phyloP scores from a whole-genome alignment of 352 stramenopile species.

The Phytophthora rubi region DNA sequence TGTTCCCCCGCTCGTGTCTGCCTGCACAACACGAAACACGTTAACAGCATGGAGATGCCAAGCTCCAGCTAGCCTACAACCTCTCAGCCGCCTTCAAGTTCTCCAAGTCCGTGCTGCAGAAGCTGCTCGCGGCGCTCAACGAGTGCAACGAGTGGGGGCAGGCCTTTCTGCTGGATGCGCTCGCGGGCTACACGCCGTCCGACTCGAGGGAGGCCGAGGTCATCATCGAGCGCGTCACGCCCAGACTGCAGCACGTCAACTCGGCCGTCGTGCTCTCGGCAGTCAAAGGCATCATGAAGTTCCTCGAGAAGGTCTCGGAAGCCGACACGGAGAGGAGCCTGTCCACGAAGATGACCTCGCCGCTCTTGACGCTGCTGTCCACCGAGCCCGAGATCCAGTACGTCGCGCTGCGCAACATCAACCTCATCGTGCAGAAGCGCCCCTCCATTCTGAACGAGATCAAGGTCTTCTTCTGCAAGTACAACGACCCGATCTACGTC shows the following conservation, averaged over 20 bases:
- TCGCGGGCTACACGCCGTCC: too few species aligned
- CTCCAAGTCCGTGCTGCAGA: slow-evolving; percentile 97
- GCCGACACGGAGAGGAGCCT: slow-evolving; percentile 91
- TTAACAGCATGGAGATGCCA: background rate
- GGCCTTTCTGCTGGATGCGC: too few species aligned
- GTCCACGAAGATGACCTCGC: slow-evolving; percentile 96
- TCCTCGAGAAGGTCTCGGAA: slow-evolving; percentile 96
- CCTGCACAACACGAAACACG: background rate
- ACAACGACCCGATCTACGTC: slow-evolving; percentile 83
- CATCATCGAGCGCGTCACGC: slow-evolving; percentile 99
- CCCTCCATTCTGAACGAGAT: slow-evolving; percentile 96
- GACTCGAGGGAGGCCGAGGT: slow-evolving; percentile 27
- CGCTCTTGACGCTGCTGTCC: slow-evolving; percentile 98
- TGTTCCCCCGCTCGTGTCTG: background rate
- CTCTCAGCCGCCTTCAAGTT: slow-evolving; percentile 88
- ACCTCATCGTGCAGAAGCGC: slow-evolving; percentile 99
- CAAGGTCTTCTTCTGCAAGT: slow-evolving; percentile 88
- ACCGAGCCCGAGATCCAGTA: slow-evolving; percentile 99
- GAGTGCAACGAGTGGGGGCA: too few species aligned
- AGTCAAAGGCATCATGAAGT: slow-evolving; percentile 97
- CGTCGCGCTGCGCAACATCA: slow-evolving; percentile 99
- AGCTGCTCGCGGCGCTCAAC: slow-evolving; percentile 38
- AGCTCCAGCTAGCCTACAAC: background rate
- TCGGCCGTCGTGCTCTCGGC: slow-evolving; percentile 98
- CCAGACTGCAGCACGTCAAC: slow-evolving; percentile 98